phyloP scores from a whole-genome alignment of 129 eudicot genomes.

The Cynara cardunculus region DNA sequence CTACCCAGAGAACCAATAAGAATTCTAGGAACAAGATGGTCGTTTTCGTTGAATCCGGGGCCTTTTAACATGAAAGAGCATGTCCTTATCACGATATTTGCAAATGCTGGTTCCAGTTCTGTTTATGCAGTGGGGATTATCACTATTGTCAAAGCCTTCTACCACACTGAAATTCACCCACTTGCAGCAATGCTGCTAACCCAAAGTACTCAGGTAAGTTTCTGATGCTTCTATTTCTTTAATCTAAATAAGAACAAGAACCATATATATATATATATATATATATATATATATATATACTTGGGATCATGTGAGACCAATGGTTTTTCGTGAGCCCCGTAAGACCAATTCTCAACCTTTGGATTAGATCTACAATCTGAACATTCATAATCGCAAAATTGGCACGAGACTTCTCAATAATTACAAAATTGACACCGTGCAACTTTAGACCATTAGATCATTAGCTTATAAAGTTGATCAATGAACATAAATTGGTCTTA shows the following conservation, averaged over 20 bases:
- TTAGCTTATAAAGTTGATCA: too few relatives aligned
- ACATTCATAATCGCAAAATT: too few relatives aligned
- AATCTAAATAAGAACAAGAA: background rate
- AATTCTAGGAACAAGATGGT: conserved; percentile 44
- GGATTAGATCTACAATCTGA: too few relatives aligned
- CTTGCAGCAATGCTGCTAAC: conserved; percentile 61
- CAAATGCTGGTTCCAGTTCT: conserved; percentile 53
- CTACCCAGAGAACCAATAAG: conserved; percentile 37
- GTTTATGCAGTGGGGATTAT: conserved; percentile 63
- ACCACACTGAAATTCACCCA: conserved; percentile 53
- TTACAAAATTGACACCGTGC: too few relatives aligned
- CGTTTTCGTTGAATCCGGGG: conserved; percentile 76
- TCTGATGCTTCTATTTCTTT: background rate
- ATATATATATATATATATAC: too few relatives aligned
- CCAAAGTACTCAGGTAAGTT: conserved; percentile 62
- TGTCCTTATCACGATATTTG: conserved; percentile 79
- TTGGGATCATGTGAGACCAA: too few relatives aligned
- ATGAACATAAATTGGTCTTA: too few relatives aligned
- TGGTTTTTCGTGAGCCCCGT: too few relatives aligned
- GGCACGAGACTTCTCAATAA: too few relatives aligned
- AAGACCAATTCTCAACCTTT: too few relatives aligned
- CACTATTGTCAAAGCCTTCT: conserved; percentile 69
- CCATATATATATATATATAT: too few relatives aligned
- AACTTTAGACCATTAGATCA: too few relatives aligned
- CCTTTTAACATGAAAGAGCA: conserved; percentile 88